These are phyloP conservation scores for Neurospora sp. DNA, from an alignment of 495 filamentous ascomycete species.

Conservation along the genomic window DNA sequence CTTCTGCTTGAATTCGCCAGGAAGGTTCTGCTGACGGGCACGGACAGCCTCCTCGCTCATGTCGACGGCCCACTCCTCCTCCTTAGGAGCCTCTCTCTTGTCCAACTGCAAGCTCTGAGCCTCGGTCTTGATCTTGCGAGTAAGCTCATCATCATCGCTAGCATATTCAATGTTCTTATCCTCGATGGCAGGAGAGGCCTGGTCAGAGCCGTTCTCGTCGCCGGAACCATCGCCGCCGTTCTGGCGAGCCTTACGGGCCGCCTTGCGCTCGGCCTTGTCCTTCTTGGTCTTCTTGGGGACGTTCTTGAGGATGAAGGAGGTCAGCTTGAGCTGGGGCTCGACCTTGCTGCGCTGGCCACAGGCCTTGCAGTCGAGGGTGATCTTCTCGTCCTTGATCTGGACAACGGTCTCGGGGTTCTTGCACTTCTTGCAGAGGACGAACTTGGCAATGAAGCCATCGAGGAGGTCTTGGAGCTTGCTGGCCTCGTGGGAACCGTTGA, in stretches of 20 bases:
- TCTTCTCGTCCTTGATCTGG: constrained; percentile 81
- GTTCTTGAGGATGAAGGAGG: constrained; percentile 95
- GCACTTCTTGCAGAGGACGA: constrained; percentile 98
- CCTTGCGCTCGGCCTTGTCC: constrained; percentile 87
- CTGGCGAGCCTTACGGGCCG: constrained; percentile 72
- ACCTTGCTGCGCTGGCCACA: constrained; percentile 88
- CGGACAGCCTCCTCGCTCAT: constrained; percentile 90
- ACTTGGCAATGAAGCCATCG: constrained; percentile 94
- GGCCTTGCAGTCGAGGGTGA: constrained; percentile 94
- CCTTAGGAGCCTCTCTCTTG: constrained; percentile 48
- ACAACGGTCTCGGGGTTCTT: constrained; percentile 98
- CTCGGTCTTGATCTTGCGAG: constrained; percentile 75
- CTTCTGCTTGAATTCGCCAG: constrained; percentile 81
- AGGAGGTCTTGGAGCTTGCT: constrained; percentile 95
- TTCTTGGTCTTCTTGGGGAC: constrained; percentile 83
- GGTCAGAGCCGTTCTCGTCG: constrained; percentile 60
- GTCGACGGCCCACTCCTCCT: constrained; percentile 90
- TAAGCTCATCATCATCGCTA: constrained; percentile 85
- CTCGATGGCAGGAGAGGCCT: constrained; percentile 57
- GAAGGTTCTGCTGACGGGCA: constrained; percentile 83
- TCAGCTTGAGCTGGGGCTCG: constrained; percentile 88
- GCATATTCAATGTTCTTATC: constrained; percentile 58
- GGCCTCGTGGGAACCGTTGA: constrained; percentile 96
- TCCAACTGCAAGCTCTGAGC: constrained; percentile 60
- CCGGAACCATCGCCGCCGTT: constrained; percentile 60